These are phyloP conservation scores for Fusarium sp. DNA, from an alignment of 2,329 filamentous ascomycete genomes.

Conservation along the genomic window DNA sequence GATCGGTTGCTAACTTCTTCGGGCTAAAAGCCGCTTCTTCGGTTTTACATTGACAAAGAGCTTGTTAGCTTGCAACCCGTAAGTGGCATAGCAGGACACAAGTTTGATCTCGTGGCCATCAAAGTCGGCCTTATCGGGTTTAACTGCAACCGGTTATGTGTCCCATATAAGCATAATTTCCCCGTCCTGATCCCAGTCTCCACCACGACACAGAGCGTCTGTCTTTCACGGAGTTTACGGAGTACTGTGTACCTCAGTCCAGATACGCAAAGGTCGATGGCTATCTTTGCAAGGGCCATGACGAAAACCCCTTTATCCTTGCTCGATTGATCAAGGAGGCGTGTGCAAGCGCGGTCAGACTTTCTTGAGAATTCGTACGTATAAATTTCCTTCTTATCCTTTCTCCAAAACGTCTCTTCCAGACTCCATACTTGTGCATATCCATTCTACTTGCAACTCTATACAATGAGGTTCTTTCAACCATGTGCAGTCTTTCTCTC, in stretches of 20 bases:
- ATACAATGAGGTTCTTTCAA: conserved; percentile 14
- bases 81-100: too few relatives aligned
- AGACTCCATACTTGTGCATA: neutral
- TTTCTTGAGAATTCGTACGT: neutral
- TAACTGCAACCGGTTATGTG: too few relatives aligned
- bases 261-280: neutral
- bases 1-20: too few relatives aligned
- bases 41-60: too few relatives aligned
- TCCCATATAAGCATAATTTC: neutral
- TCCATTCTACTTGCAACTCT: neutral
- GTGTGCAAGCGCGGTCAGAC: neutral
- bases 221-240: neutral
- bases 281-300: neutral
- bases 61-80: too few relatives aligned
- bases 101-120: too few relatives aligned
- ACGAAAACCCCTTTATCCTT: neutral
- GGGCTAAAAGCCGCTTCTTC: too few relatives aligned
- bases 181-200: neutral
- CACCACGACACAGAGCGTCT: neutral
- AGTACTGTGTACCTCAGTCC: neutral
- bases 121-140: too few relatives aligned
- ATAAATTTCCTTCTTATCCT: neutral
- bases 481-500: conserved; percentile 8
- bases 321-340: neutral
- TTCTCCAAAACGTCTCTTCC: neutral